These are phyloP conservation scores for Phalaenopsis hybrid DNA, from an alignment of 116 monocot genomes.

Conservation along the genomic window DNA sequence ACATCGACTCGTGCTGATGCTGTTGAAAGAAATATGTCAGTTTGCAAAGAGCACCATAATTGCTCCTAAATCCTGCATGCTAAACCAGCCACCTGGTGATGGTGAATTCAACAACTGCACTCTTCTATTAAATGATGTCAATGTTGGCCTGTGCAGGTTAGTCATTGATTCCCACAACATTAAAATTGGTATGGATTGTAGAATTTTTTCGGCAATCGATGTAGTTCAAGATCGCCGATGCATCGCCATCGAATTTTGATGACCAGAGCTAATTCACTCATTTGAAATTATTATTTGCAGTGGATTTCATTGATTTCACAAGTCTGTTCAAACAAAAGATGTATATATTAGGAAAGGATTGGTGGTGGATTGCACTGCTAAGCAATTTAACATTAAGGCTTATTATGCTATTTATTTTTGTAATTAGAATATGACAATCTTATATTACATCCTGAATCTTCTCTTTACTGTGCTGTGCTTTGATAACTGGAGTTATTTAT, in stretches of 20 bases:
- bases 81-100: conserved; percentile 69
- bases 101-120: conserved; percentile 55
- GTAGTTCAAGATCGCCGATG: conserved; percentile 1
- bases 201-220: conserved; percentile 4
- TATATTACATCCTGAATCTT: too few relatives aligned
- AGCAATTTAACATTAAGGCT: too few relatives aligned
- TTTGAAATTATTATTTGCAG: background rate
- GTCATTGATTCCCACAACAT: conserved; percentile 26
- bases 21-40: conserved; percentile 15
- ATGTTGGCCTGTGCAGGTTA: conserved; percentile 36
- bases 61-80: conserved; percentile 42
- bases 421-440: too few relatives aligned
- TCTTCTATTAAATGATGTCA: conserved; percentile 35
- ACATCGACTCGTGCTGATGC: conserved; percentile 61
- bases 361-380: too few relatives aligned
- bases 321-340: background rate
- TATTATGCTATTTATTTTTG: too few relatives aligned
- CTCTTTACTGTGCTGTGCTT: too few relatives aligned
- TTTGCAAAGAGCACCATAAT: conserved; percentile 12
- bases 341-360: background rate
- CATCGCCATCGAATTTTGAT: conserved; percentile 54
- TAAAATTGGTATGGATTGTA: conserved; percentile 31
- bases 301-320: background rate
- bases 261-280: conserved; percentile 3
- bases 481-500: too few relatives aligned